A percentile compares a stretch with the other conserved stretches of the same genome.
Conservation (phyloP, 345 rosid species). For the Syzygium jambos region DNA sequence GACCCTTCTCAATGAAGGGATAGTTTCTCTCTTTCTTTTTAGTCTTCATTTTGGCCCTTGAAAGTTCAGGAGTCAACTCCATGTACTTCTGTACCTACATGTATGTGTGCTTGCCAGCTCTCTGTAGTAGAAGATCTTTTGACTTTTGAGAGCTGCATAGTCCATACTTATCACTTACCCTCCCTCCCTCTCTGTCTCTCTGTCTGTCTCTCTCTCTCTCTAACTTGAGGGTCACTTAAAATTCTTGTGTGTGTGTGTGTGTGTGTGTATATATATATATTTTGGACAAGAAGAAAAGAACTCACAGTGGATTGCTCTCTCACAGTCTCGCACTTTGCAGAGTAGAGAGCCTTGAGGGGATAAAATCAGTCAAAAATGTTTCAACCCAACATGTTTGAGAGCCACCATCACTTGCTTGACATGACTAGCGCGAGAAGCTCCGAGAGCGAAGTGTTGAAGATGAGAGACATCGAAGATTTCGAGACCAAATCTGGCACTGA, state of each 20-base stretch:
- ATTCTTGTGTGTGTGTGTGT: not conserved
- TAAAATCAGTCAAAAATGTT: conserved; percentile 35
- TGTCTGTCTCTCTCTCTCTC: not conserved
- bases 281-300: not conserved
- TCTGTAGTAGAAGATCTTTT: not conserved
- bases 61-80: not conserved
- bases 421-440: conserved; percentile 41
- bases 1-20: not conserved
- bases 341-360: not conserved
- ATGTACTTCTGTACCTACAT: not conserved
- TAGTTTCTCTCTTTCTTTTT: not conserved
- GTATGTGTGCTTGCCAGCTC: not conserved
- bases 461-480: conserved; percentile 53
- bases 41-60: not conserved
- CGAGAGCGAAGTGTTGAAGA: conserved; percentile 50
- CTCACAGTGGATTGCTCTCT: not conserved
- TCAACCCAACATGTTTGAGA: conserved; percentile 66
- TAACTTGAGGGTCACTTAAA: not conserved
- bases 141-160: not conserved
- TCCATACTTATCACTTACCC: not conserved
- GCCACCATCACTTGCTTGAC: conserved; percentile 53
- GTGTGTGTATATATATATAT: no score
- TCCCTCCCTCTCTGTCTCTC: not conserved
- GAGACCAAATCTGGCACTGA: conserved; percentile 80
- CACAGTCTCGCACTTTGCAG: not conserved